These are phyloP conservation scores for Rhodofomes roseus DNA, from an alignment of 1,284 basidiomycete species.

Conservation along the genomic window DNA sequence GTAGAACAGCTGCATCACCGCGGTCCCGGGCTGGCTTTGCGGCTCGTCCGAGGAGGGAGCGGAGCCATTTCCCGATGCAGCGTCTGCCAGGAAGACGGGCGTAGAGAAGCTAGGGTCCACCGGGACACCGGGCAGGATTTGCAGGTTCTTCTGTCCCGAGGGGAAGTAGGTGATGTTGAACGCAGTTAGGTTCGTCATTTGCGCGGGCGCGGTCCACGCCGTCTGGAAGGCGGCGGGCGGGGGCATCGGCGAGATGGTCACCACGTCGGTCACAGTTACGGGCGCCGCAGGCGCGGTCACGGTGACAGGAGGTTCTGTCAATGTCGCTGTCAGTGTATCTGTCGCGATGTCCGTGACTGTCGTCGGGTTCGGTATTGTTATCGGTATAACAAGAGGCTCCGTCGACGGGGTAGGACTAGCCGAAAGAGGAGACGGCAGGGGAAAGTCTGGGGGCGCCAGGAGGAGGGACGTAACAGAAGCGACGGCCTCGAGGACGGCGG, in stretches of 20 bases:
- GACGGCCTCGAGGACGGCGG: slow-evolving; percentile 6
- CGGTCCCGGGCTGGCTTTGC: slow-evolving; percentile 10
- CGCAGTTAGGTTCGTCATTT: slow-evolving; percentile 52
- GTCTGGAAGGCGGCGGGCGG: slow-evolving; percentile 15
- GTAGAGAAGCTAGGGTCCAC: slow-evolving; percentile 23
- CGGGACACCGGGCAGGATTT: slow-evolving; percentile 49
- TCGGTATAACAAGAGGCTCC: slow-evolving; percentile 6
- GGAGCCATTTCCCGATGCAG: slow-evolving; percentile 3
- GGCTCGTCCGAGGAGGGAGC: slow-evolving; percentile 9
- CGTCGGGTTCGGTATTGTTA: not conserved
- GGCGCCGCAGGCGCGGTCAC: slow-evolving; percentile 31
- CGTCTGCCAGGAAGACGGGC: slow-evolving; percentile 1
- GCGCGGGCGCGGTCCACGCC: slow-evolving; percentile 48
- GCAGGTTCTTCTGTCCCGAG: slow-evolving; percentile 52
- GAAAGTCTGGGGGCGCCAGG: slow-evolving; percentile 6
- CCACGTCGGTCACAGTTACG: slow-evolving; percentile 29
- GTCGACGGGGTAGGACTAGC: not conserved
- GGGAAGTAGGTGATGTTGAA: slow-evolving; percentile 62
- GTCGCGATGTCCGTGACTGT: slow-evolving; percentile 13
- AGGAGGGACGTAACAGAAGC: slow-evolving; percentile 4
- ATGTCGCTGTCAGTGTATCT: slow-evolving; percentile 20
- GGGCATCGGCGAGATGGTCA: slow-evolving; percentile 21
- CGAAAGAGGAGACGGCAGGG: not conserved
- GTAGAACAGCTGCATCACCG: slow-evolving; percentile 55
- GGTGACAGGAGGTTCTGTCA: slow-evolving; percentile 31